Percentiles rank a stretch among this genome's conserved stretches.
Conservation (phyloP, 2,329 filamentous ascomycete species). For the Arthrobotrys megalospora region DNA sequence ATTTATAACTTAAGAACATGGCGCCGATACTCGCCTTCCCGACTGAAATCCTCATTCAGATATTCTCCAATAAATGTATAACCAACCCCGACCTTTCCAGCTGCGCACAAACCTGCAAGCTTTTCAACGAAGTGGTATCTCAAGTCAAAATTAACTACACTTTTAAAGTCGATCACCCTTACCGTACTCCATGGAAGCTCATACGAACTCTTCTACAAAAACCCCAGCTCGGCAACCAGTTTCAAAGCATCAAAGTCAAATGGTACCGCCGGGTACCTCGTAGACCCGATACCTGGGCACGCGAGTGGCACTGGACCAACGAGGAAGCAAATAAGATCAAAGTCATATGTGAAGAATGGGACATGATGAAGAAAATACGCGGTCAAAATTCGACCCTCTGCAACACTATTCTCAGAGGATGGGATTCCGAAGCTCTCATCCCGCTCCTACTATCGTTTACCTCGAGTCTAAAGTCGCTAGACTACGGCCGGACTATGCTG, state of each 20-base stretch:
- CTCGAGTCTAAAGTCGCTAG: not conserved
- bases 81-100: not conserved
- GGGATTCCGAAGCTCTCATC: slow-evolving; percentile 1
- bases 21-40: not conserved
- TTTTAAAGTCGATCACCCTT: slow-evolving; percentile 20
- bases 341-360: not conserved
- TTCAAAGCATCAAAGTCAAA: not conserved
- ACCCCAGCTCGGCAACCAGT: not conserved
- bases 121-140: not conserved
- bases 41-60: slow-evolving; percentile 14
- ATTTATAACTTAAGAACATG: not conserved
- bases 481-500: not conserved
- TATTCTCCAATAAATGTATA: slow-evolving; percentile 13
- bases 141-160: slow-evolving; percentile 27
- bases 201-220: not conserved
- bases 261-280: not conserved
- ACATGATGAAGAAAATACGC: not conserved
- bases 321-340: not conserved
- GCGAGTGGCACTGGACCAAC: not conserved
- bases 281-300: not conserved
- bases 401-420: not conserved
- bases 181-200: not conserved
- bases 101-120: slow-evolving; percentile 8
- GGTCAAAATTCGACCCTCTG: not conserved
- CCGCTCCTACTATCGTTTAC: not conserved